These are phyloP conservation scores for Fusarium burgessii DNA, from an alignment of 2,329 filamentous ascomycete genomes.

Conservation along the genomic window DNA sequence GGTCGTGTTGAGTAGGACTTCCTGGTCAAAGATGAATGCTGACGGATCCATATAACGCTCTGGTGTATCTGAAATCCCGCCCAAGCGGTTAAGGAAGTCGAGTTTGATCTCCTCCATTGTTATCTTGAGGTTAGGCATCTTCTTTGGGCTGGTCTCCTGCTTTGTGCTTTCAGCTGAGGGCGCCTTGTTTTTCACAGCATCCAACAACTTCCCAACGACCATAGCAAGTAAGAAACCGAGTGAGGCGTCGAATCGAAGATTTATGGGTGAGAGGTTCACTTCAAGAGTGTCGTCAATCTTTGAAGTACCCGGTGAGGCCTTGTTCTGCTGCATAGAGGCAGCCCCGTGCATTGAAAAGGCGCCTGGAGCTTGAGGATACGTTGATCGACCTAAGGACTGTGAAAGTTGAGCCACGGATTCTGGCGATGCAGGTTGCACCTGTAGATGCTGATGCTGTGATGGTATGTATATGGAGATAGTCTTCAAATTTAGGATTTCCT, in stretches of 20 bases:
- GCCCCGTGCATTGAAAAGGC: conserved; percentile 66
- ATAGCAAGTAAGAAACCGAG: conserved; percentile 66
- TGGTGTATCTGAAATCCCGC: conserved; percentile 64
- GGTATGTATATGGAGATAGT: conserved; percentile 68
- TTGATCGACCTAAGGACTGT: conserved; percentile 53
- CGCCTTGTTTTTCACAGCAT: conserved; percentile 54
- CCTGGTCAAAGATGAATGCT: conserved; percentile 57
- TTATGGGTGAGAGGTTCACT: conserved; percentile 63
- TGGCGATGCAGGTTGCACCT: conserved; percentile 49
- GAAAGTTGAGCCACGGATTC: conserved; percentile 48
- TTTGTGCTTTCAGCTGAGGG: conserved; percentile 10
- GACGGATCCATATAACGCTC: conserved; percentile 58
- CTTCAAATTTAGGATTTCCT: conserved; percentile 64
- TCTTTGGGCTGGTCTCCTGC: conserved; percentile 27
- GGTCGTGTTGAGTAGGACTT: conserved; percentile 65
- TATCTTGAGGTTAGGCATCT: conserved; percentile 57
- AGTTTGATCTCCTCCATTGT: conserved; percentile 63
- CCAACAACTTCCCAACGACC: conserved; percentile 62
- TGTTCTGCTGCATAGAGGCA: conserved; percentile 15
- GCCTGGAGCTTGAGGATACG: conserved; percentile 68
- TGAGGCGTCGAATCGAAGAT: conserved; percentile 67
- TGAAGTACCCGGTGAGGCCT: not conserved
- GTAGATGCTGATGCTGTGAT: conserved; percentile 60
- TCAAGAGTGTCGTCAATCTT: conserved; percentile 55
- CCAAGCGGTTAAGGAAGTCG: conserved; percentile 66